Evolutionary conservation across 139 green algal species (phyloP), one percentile per base, ranked within the genome.

Genomic region (Limnomonas spitsbergensis): DNA sequence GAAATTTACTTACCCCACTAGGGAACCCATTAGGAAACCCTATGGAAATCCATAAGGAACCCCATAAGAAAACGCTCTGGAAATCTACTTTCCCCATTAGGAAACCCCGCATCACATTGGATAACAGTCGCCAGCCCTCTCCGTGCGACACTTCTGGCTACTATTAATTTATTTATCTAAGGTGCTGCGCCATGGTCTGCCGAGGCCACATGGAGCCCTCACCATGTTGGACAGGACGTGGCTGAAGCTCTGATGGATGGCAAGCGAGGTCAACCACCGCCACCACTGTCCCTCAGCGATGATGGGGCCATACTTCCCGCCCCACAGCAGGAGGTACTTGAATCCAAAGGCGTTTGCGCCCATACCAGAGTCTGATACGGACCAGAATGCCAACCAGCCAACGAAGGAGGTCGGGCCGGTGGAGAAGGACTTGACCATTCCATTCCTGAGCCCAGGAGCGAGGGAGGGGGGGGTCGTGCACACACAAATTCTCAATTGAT

Each of bases 171-270:
- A 54, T 6, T 9, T 54, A 54, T 9, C 47, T 61, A 14, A 61
- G 47, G 14, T 61, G 47, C 14, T 29, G 47, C 14, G 47, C 47
- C 14, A 61, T 61, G 47, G 47, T 20, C 14, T 61, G 47, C 20
- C 20, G 14, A 61, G 14, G 47, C 20, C 14, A 14, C 47, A 61
- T 61, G 20, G 20, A 20, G 56, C 9, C 56, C 68, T 72, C 75
- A 80, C 61, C 40, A 73, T 34, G 27, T 81, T 81, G 9, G 76
- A 77, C 24, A 81, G 27, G 6, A 81, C 24, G 39, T 81, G 76
- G 26, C 31, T n/a, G 35, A 81, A 81, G 40, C 7, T 77, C 37
- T 81, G 61, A 32, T 81, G 76, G 3, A 81, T 2, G 3, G 77
- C 3, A 4, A 75, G 14, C 20, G 76, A 81, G 36, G 76, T 76